Evolutionary conservation across 2,329 filamentous ascomycete species (phyloP).

Genomic region (Tolypocladium inflatum): DNA sequence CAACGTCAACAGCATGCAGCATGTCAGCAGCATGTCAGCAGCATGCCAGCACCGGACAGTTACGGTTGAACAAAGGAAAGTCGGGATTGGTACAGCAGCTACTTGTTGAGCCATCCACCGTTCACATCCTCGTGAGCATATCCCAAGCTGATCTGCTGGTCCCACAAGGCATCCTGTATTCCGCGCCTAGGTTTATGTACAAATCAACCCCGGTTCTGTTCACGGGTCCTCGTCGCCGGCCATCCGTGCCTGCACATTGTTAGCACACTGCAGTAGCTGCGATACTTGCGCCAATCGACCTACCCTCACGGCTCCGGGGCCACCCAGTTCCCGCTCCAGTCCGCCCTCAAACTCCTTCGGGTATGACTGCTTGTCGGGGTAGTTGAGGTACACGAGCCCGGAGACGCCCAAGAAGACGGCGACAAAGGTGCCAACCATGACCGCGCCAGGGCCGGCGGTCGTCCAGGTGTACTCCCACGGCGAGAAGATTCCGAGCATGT

Average conservation of each 20-base stretch:
- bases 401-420: conserved; percentile 52
- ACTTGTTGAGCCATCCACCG: background rate
- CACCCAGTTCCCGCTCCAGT: conserved; percentile 66
- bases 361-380: conserved; percentile 61
- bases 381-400: conserved; percentile 58
- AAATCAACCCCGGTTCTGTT: conserved; percentile 11
- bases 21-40: background rate
- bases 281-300: conserved; percentile 22
- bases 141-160: background rate
- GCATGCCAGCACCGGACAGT: background rate
- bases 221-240: conserved; percentile 45
- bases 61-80: background rate
- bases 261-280: conserved; percentile 5
- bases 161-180: conserved; percentile 2
- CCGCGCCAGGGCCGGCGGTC: conserved; percentile 57
- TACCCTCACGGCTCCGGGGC: conserved; percentile 56
- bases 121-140: background rate
- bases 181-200: conserved; percentile 21
- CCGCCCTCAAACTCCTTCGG: conserved; percentile 66
- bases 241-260: conserved; percentile 37
- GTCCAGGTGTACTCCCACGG: conserved; percentile 82
- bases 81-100: background rate
- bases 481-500: conserved; percentile 82
- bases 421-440: conserved; percentile 62
- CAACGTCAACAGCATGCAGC: background rate